Base-by-base conservation (phyloP, 805 yeast species). In the Suhomyces pyralidae region DNA sequence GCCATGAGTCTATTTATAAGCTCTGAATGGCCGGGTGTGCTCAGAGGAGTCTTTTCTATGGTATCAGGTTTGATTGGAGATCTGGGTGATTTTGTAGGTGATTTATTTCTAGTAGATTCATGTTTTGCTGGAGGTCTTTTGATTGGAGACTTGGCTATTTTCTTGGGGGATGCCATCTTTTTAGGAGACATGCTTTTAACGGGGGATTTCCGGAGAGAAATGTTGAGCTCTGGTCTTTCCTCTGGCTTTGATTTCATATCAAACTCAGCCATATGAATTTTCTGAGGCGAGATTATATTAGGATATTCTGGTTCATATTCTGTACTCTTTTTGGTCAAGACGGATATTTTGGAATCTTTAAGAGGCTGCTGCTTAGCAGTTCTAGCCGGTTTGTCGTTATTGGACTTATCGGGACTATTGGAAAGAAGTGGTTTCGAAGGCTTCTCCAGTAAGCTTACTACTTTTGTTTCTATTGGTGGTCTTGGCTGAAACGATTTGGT, bases 1-100 rank as follows among this genome's bases (percentile, higher is more conserved):
- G 65, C 62, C 59, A 61, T 64, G 25, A 66, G 57, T 42, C 71
- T 55, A 46, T 51, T 58, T 5, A 63, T 43, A 25, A 56, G 40
- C 19, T 36, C 34, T 14, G 26, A 34, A n/a, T 49, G 15, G 5
- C 30, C 20, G 10, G 45, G 44, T 3, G 51, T 30, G 9, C 42
- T 24, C 12, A 17, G 42, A 19, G 42, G 42, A 17, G 42, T 38
- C n/a, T 38, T 38, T 38, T 38, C 42, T 12, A n/a, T 12, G 10
- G 20, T 36, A 1, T 38, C 42, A 19, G 12, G 42, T 9, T 17
- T 38, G 2, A 9, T 9, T 38, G 42, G 20, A 38, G 42, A 38
- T 19, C 24, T 9, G 24, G 42, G 42, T 8, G 42, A 17, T n/a
- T 38, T 38, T 38, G 20, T 19, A 9, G 42, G 24, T 17, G 42